Evolutionary conservation across 2,329 filamentous ascomycete genomes (phyloP), one percentile per base, ranked within the genome.

Genomic region (Geosmithia flava): DNA sequence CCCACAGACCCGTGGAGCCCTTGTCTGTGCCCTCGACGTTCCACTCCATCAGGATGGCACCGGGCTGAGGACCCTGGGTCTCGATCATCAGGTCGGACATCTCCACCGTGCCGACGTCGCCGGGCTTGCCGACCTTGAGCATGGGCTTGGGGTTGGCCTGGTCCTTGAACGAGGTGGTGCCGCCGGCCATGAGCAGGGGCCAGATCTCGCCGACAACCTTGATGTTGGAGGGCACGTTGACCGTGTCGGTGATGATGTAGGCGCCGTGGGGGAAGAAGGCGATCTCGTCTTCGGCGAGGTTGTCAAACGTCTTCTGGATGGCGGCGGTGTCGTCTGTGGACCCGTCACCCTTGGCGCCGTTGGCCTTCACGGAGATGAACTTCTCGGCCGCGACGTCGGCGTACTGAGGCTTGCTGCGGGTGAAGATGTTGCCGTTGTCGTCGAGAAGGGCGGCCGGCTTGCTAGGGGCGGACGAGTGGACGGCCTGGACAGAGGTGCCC

Each of bases 151-250:
- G 90, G 60, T 89, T 87, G 54, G 70, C 67, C 63, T 83, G 72
- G 62, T 95, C 81, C 53, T 74, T 68, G 71, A 96, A 97, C 53
- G 76, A 74, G 33, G 67, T 73, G 58, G 68, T 60, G 47, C 90
- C 90, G 46, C 81, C 78, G 23, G 87, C 90, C 75, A 96, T 84
- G 63, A 97, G 84, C 52, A 95, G 69, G 2, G 91, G 84, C 87
- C 87, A 95, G 61, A 94, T 81, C 67, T 96, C 89, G 57, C 91
- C 91, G 7, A 86, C 87, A 60, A 97, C 90, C 68, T 83, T 85
- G 69, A 91, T 81, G 59, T 88, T 78, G 70, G 84, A 85, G 49
- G 85, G 85, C 8, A 90, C 74, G 54, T 77, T 75, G 62, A 90
- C 68, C 1, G 85, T 90, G 55, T 78, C 72, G 42, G 76, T 81